These are phyloP conservation scores for Pseudogymnoascus sp. DNA, from an alignment of 2,329 filamentous ascomycete species.

Conservation along the genomic window DNA sequence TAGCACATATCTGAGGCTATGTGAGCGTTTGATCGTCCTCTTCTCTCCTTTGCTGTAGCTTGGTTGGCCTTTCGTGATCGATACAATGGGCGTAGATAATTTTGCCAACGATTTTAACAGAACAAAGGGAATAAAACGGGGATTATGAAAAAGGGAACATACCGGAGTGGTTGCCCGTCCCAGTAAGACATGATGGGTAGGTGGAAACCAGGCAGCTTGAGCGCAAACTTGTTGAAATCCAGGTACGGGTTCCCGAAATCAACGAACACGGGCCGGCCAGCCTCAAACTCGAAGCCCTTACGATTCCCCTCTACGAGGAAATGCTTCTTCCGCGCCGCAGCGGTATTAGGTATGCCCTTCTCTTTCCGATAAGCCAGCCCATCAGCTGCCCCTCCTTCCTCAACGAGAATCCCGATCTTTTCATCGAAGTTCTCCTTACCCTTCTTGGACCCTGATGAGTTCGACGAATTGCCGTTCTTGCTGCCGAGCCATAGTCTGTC, in stretches of 20 bases:
- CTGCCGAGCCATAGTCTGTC: slow-evolving; percentile 66
- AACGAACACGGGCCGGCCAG: slow-evolving; percentile 45
- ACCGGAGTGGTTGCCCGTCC: slow-evolving; percentile 73
- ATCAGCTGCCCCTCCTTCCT: slow-evolving; percentile 58
- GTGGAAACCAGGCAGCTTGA: slow-evolving; percentile 66
- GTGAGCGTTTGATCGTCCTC: slow-evolving; percentile 53
- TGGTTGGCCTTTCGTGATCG: slow-evolving; percentile 5
- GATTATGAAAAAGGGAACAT: slow-evolving; percentile 31
- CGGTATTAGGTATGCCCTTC: slow-evolving; percentile 45
- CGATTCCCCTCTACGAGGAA: slow-evolving; percentile 45
- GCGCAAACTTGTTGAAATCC: slow-evolving; percentile 73
- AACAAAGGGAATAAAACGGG: not conserved
- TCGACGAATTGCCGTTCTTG: slow-evolving; percentile 14
- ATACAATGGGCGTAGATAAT: not conserved
- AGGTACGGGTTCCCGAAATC: slow-evolving; percentile 90
- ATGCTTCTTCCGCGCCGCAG: slow-evolving; percentile 54
- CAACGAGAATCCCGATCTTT: slow-evolving; percentile 49
- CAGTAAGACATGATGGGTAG: slow-evolving; percentile 70
- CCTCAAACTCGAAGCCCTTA: slow-evolving; percentile 49
- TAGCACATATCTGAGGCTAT: slow-evolving; percentile 84
- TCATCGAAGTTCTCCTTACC: slow-evolving; percentile 33
- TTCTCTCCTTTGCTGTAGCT: slow-evolving; percentile 25
- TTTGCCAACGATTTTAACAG: not conserved
- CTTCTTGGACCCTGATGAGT: slow-evolving; percentile 23
- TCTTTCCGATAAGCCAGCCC: slow-evolving; percentile 41